Conservation (phyloP, 352 stramenopile species). For the Phytophthora melonis region DNA sequence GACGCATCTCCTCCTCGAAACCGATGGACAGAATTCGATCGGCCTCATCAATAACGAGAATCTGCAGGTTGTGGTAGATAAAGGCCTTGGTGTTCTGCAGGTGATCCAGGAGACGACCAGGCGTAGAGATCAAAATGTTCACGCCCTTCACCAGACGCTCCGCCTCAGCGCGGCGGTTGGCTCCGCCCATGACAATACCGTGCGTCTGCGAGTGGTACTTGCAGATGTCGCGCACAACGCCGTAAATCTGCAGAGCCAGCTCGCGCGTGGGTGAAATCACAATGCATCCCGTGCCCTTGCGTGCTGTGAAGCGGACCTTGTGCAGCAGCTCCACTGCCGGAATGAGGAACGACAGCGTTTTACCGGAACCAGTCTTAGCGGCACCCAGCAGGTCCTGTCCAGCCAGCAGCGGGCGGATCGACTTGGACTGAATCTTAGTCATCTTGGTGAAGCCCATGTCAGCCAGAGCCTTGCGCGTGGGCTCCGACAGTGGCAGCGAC, state of each 20-base stretch:
- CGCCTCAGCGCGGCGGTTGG: constrained; percentile 97
- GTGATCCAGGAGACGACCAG: constrained; percentile 98
- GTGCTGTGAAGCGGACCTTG: constrained; percentile 96
- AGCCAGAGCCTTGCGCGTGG: constrained; percentile 89
- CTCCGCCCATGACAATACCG: constrained; percentile 98
- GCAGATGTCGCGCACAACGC: constrained; percentile 96
- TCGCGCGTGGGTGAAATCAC: constrained; percentile 98
- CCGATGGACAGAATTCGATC: constrained; percentile 99
- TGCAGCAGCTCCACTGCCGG: constrained; percentile 97
- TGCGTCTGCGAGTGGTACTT: constrained; percentile 96
- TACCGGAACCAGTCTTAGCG: constrained; percentile 98
- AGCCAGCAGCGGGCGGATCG: constrained; percentile 95
- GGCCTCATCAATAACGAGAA: constrained; percentile 99
- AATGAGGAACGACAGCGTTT: constrained; percentile 99
- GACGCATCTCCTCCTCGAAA: constrained; percentile 99
- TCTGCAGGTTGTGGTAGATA: constrained; percentile 95
- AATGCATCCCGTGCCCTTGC: constrained; percentile 98
- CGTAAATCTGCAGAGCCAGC: constrained; percentile 99
- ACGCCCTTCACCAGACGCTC: constrained; percentile 96
- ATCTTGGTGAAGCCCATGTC: constrained; percentile 95
- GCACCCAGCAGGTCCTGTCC: constrained; percentile 98
- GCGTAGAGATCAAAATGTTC: constrained; percentile 98
- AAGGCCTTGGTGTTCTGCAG: constrained; percentile 99
- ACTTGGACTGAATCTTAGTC: constrained; percentile 98
- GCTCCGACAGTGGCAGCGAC: constrained; percentile 93